Percentiles rank a stretch among this genome's conserved stretches.
These are phyloP conservation scores for Heritiera littoralis DNA, from an alignment of 345 rosid species.

Conservation along the genomic window DNA sequence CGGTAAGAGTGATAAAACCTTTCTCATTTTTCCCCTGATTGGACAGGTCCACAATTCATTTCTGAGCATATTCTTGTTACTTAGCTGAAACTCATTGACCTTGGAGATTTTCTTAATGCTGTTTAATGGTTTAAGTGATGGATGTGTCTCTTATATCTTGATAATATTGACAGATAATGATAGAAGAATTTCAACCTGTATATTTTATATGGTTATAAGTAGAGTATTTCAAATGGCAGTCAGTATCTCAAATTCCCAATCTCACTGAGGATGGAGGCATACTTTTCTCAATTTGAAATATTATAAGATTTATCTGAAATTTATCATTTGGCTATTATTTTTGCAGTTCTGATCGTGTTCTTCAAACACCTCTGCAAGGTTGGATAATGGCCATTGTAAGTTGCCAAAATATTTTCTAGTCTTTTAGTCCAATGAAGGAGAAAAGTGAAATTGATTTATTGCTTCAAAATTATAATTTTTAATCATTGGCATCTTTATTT, in stretches of 20 bases:
- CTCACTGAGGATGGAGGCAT: background rate
- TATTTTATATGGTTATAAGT: conserved; percentile 1
- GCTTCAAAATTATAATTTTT: conserved; percentile 14
- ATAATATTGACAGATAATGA: background rate
- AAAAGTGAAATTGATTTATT: conserved; percentile 14
- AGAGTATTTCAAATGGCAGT: background rate
- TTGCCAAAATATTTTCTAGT: conserved; percentile 6
- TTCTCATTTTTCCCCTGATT: conserved; percentile 4
- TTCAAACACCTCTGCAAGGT: conserved; percentile 85
- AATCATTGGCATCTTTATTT: conserved; percentile 10
- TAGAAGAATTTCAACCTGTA: background rate
- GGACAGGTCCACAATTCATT: conserved; percentile 7
- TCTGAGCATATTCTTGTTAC: background rate
- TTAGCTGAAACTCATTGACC: background rate
- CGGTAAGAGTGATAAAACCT: conserved; percentile 49
- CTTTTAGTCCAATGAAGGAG: conserved; percentile 2
- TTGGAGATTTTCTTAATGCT: background rate
- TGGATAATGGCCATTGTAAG: conserved; percentile 99
- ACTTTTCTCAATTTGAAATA: background rate
- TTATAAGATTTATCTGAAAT: conserved; percentile 2
- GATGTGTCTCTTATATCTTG: conserved; percentile 5
- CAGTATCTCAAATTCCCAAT: background rate
- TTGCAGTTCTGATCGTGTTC: conserved; percentile 90
- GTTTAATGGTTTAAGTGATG: conserved; percentile 1
- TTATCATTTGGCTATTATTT: conserved; percentile 13